Base-by-base conservation (phyloP, 2,329 filamentous ascomycete species). In the Xylariaceae sp. region DNA sequence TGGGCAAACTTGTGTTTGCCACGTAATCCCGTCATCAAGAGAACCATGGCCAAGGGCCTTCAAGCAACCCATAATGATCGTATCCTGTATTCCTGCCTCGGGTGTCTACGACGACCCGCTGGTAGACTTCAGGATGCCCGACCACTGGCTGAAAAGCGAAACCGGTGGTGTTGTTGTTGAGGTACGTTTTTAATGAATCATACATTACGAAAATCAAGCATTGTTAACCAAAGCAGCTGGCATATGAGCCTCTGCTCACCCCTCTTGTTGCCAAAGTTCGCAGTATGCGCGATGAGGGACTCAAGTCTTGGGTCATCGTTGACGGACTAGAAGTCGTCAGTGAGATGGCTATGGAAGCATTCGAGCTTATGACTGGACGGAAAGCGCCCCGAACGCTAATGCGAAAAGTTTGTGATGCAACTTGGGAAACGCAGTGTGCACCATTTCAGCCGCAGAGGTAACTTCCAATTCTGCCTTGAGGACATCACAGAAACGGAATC, bases 271-370 rank as follows among this genome's bases (percentile, higher is more conserved):
- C 73, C 24, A 85, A 89, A 54, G 79, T 88, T 54, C 76, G 78
- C 29, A 61, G 56, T 18, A 60, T 68, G 19, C 57, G 63, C 8
- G 67, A 74, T 48, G 63, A 74, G 52, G 67, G 74, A 35, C 67
- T 75, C 38, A 69, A 74, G 44, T 68, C 82, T 26, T 89, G 84
- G 84, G 79, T 85, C 0, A 71, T 86, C 33, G 76, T 88, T 37
- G 83, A 88, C 54, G 85, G 85, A 0, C 65, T 89, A 8, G 83
- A 87, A 50, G 78, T 87, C 33, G 69, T 89, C 13, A 77, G 80
- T 4, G 85, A 89, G 60, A 85, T 88, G 68, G 84, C 82, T 1
- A 84, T 85, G 59, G 84, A 85, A 24, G 83, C 87, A 41, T 89
- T 88, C 56, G 85, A 89, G 63, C 66, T 88, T 17, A 84, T 88